Evolutionary conservation across 2,329 filamentous ascomycete species (phyloP).

Genomic region (Hortaea sp.): DNA sequence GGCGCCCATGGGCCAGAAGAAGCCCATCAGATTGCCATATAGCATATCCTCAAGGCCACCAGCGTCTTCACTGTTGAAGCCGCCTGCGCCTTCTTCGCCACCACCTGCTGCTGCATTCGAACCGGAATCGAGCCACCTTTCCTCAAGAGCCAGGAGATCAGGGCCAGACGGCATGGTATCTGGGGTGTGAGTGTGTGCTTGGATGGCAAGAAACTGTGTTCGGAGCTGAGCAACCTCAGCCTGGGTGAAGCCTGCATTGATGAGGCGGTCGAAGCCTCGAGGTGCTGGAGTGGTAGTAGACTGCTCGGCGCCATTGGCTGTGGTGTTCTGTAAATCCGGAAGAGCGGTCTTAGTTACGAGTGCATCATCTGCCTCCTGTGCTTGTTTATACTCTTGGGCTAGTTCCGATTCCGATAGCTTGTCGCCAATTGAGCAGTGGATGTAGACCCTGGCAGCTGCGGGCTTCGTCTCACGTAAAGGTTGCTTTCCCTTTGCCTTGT

Average conservation of each 20-base stretch:
- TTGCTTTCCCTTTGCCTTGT: conserved; percentile 67
- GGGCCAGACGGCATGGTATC: conserved; percentile 79
- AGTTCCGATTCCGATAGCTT: conserved; percentile 60
- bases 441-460: conserved; percentile 55
- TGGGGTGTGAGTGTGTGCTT: conserved; percentile 71
- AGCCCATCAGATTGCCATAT: conserved; percentile 80
- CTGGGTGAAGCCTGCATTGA: conserved; percentile 68
- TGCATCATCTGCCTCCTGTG: conserved; percentile 29
- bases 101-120: conserved; percentile 24
- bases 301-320: conserved; percentile 1
- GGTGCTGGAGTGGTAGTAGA: conserved; percentile 46
- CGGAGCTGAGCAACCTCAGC: conserved; percentile 77
- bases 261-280: conserved; percentile 78
- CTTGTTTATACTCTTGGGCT: conserved; percentile 49
- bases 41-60: conserved; percentile 75
- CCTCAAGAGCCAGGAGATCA: conserved; percentile 68
- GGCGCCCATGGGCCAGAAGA: conserved; percentile 87
- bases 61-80: conserved; percentile 42
- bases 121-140: conserved; percentile 72
- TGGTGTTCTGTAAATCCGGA: neutral
- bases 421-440: conserved; percentile 85
- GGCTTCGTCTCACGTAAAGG: conserved; percentile 37
- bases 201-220: conserved; percentile 79
- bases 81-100: conserved; percentile 27
- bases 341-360: conserved; percentile 11